phyloP scores from a whole-genome alignment of 495 filamentous ascomycete genomes.

The Penicillium silybi region DNA sequence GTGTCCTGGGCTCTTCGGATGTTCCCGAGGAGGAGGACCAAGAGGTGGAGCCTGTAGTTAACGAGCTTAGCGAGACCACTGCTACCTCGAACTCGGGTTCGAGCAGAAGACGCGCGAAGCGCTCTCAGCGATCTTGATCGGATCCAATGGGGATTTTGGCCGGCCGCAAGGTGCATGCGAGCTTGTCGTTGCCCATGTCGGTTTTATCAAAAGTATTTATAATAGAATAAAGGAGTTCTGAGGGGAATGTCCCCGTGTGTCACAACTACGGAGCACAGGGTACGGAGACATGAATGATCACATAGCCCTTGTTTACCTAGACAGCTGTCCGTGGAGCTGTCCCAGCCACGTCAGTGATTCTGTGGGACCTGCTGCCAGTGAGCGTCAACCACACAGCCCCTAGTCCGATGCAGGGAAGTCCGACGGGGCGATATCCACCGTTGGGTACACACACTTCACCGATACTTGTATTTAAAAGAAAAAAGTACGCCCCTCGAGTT shows the following conservation, averaged over 20 bases:
- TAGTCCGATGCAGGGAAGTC: slow-evolving; percentile 14
- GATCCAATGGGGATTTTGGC: background rate
- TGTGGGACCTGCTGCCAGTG: slow-evolving; percentile 9
- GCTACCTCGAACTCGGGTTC: slow-evolving; percentile 22
- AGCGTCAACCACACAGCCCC: slow-evolving; percentile 5
- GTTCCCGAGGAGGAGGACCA: slow-evolving; percentile 6
- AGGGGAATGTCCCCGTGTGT: background rate
- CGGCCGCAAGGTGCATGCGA: background rate
- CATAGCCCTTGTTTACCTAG: background rate
- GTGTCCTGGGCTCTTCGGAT: slow-evolving; percentile 38
- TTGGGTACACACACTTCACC: slow-evolving; percentile 28
- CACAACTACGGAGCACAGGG: background rate
- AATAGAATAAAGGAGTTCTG: background rate
- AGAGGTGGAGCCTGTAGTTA: slow-evolving; percentile 22
- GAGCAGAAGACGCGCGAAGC: slow-evolving; percentile 30
- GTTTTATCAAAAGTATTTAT: background rate
- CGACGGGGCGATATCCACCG: slow-evolving; percentile 18
- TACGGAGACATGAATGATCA: background rate
- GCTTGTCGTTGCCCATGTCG: background rate
- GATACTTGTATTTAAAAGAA: background rate
- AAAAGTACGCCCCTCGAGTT: slow-evolving; percentile 2
- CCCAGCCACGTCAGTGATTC: background rate
- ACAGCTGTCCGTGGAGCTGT: background rate
- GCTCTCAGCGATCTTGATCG: slow-evolving; percentile 31
- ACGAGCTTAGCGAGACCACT: slow-evolving; percentile 25